Conservation (phyloP, 23 red algal species). For the Pyropia haitanensis region DNA sequence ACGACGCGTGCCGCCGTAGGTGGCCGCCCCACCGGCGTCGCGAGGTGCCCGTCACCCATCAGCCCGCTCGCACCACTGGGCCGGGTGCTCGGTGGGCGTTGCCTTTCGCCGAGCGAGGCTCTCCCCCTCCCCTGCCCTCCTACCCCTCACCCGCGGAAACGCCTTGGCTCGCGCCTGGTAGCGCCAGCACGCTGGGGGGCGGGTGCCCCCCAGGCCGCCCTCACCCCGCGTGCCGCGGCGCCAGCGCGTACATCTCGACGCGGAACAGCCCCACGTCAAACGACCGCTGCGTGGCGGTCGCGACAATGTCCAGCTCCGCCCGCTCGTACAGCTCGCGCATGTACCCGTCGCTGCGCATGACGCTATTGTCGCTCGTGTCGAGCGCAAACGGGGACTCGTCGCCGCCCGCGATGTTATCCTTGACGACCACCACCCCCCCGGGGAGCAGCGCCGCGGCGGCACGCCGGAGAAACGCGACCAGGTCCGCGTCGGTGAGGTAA, state of each 20-base stretch:
- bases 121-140: no score
- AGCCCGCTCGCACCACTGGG: no score
- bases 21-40: no score
- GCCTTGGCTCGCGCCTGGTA: no score
- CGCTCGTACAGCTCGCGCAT: constrained; percentile 25
- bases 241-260: constrained; percentile 15
- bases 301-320: constrained; percentile 24
- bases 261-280: constrained; percentile 15
- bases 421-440: constrained; percentile 27
- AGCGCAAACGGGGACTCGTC: constrained; percentile 26
- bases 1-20: no score
- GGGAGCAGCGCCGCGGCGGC: background rate
- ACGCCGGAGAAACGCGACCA: constrained; percentile 37
- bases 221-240: background rate
- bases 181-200: no score
- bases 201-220: no score
- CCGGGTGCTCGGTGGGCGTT: no score
- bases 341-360: constrained; percentile 48
- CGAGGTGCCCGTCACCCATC: no score
- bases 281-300: background rate
- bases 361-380: constrained; percentile 46
- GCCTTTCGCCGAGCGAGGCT: no score
- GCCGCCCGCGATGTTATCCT: constrained; percentile 35
- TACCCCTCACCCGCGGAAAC: no score
- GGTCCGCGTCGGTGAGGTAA: constrained; percentile 46